phyloP scores from a whole-genome alignment of 176 grass and related monocot genomes.

The Aegilops speltoides region DNA sequence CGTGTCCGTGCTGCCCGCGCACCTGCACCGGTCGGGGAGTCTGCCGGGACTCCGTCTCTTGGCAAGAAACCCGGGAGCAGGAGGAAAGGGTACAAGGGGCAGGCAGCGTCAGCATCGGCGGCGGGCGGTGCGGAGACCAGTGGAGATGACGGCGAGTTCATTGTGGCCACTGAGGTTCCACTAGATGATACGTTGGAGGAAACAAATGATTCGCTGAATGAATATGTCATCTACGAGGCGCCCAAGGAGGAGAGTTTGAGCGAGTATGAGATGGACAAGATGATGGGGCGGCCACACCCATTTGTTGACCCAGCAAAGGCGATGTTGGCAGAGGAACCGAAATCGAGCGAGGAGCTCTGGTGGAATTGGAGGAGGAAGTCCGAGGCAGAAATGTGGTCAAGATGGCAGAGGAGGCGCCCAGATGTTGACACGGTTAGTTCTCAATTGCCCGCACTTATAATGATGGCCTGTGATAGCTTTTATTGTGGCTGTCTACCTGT shows the following conservation, averaged over 20 bases:
- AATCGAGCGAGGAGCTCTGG: slow-evolving; percentile 89
- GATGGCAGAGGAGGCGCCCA: slow-evolving; percentile 84
- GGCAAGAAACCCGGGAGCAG: slow-evolving; percentile 78
- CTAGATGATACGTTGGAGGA: slow-evolving; percentile 43
- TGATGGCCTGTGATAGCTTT: neutral
- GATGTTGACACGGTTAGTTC: slow-evolving; percentile 83
- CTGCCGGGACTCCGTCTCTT: slow-evolving; percentile 65
- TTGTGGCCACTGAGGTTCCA: slow-evolving; percentile 27
- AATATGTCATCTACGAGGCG: slow-evolving; percentile 82
- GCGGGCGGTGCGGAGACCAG: slow-evolving; percentile 29
- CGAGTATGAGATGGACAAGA: slow-evolving; percentile 79
- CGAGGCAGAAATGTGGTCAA: slow-evolving; percentile 79
- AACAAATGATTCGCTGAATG: slow-evolving; percentile 44
- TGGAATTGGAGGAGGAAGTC: slow-evolving; percentile 93
- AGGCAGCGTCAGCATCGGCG: slow-evolving; percentile 20
- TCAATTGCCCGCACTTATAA: neutral
- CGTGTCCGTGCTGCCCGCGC: slow-evolving; percentile 72
- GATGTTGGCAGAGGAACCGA: slow-evolving; percentile 57
- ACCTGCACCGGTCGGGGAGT: slow-evolving; percentile 62
- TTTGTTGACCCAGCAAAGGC: slow-evolving; percentile 74
- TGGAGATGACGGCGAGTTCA: slow-evolving; percentile 19
- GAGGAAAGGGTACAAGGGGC: slow-evolving; percentile 62
- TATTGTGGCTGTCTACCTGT: neutral
- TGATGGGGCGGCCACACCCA: slow-evolving; percentile 68
- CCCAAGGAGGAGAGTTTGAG: slow-evolving; percentile 63